Conservation (phyloP, 2,329 filamentous ascomycete species). For the Aspergillus felis region DNA sequence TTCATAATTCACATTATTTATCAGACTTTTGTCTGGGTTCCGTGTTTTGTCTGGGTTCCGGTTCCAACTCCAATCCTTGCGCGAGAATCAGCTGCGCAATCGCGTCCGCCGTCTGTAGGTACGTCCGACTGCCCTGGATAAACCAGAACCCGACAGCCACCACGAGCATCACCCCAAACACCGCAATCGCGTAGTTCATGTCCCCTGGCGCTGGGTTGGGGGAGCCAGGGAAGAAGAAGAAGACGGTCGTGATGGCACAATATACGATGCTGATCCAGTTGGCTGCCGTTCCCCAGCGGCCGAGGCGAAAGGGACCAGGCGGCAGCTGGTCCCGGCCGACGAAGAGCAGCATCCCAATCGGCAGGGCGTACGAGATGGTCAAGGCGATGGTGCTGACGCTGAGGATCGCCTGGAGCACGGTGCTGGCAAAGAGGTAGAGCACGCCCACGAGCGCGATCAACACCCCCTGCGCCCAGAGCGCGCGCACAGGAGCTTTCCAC, state of each 20-base stretch:
- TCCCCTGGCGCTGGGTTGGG: slow-evolving; percentile 46
- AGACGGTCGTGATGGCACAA: slow-evolving; percentile 50
- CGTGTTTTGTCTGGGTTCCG: not conserved
- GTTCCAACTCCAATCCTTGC: slow-evolving; percentile 17
- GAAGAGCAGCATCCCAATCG: slow-evolving; percentile 47
- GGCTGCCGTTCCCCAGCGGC: slow-evolving; percentile 38
- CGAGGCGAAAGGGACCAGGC: slow-evolving; percentile 43
- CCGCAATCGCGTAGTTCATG: slow-evolving; percentile 58
- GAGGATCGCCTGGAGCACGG: slow-evolving; percentile 52
- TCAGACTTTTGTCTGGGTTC: not conserved
- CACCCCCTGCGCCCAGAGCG: slow-evolving; percentile 51
- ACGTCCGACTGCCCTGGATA: slow-evolving; percentile 41
- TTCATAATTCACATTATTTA: not conserved
- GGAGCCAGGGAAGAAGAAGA: slow-evolving; percentile 52
- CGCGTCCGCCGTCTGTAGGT: slow-evolving; percentile 31
- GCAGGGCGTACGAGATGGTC: slow-evolving; percentile 51
- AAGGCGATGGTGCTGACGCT: slow-evolving; percentile 56
- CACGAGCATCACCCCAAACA: slow-evolving; percentile 54
- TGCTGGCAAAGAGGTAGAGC: slow-evolving; percentile 53
- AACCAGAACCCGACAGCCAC: slow-evolving; percentile 51
- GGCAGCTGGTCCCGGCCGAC: slow-evolving; percentile 53
- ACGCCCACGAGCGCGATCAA: slow-evolving; percentile 49
- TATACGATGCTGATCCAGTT: slow-evolving; percentile 53
- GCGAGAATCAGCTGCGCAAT: slow-evolving; percentile 23
- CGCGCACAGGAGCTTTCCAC: slow-evolving; percentile 52